phyloP scores from a whole-genome alignment of 2,329 filamentous ascomycete species.

The Ophiostoma himal-ulmi region DNA sequence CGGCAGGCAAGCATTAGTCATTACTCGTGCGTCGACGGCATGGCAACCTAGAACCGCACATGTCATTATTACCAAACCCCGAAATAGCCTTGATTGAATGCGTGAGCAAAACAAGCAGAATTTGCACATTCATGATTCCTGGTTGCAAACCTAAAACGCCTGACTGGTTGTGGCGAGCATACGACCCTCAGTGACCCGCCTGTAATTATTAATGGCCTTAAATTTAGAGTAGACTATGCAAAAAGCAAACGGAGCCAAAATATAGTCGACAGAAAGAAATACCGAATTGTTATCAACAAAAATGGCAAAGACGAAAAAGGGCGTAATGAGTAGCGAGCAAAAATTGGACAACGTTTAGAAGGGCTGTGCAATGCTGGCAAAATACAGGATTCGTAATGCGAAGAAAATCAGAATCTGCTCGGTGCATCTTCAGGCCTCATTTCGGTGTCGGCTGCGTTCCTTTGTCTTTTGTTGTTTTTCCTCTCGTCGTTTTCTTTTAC shows the following conservation, averaged over 20 bases:
- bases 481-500: neutral
- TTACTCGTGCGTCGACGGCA: neutral
- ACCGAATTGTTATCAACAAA: neutral
- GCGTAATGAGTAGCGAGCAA: neutral
- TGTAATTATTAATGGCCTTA: neutral
- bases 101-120: neutral
- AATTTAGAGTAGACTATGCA: too few species aligned
- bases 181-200: neutral
- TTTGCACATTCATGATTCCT: neutral
- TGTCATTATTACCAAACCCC: neutral
- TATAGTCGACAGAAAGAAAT: neutral
- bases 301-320: neutral
- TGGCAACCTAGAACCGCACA: too few species aligned
- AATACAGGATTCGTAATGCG: neutral
- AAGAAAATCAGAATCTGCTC: neutral
- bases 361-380: neutral
- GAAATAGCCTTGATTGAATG: neutral
- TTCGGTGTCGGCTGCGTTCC: slow-evolving; percentile 4
- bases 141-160: neutral
- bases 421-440: slow-evolving; percentile 2
- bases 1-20: slow-evolving; percentile 8
- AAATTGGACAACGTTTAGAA: neutral
- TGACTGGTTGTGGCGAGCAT: neutral
- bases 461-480: neutral
- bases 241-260: neutral